Percentiles rank a stretch among this genome's conserved stretches.
phyloP scores from a whole-genome alignment of 2,329 filamentous ascomycete species.

The Lasiodiplodia citricola region DNA sequence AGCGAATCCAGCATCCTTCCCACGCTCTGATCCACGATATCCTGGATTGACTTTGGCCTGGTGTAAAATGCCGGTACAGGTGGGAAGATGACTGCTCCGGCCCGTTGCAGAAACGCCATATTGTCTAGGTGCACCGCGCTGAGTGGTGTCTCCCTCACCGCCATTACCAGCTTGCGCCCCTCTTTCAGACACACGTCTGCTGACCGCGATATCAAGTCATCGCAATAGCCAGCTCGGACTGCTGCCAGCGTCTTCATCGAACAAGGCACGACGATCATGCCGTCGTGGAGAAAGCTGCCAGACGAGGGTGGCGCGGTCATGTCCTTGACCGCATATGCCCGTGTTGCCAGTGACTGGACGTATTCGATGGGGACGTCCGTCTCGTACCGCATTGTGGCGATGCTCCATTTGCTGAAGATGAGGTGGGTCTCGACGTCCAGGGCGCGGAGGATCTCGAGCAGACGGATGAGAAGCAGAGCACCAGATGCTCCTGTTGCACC shows the following conservation, averaged over 20 bases:
- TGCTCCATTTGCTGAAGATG: constrained; percentile 57
- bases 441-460: constrained; percentile 47
- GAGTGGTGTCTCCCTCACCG: constrained; percentile 52
- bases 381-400: constrained; percentile 43
- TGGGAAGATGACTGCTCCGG: constrained; percentile 29
- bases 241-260: constrained; percentile 56
- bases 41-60: constrained; percentile 27
- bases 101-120: constrained; percentile 43
- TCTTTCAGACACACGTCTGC: constrained; percentile 57
- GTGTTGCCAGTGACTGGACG: constrained; percentile 25
- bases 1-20: constrained; percentile 55
- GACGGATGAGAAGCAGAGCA: constrained; percentile 49
- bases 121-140: constrained; percentile 55
- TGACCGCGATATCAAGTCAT: constrained; percentile 53
- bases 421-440: constrained; percentile 52
- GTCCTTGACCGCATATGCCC: constrained; percentile 48
- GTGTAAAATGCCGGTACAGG: constrained; percentile 32
- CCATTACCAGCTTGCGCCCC: constrained; percentile 46
- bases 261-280: constrained; percentile 57
- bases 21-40: constrained; percentile 49
- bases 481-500: constrained; percentile 59
- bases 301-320: constrained; percentile 53
- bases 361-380: constrained; percentile 22
- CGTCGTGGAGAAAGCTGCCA: constrained; percentile 52
- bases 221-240: constrained; percentile 49